These are phyloP conservation scores for Apiospora koreana DNA, from an alignment of 2,329 filamentous ascomycete species.

Conservation along the genomic window DNA sequence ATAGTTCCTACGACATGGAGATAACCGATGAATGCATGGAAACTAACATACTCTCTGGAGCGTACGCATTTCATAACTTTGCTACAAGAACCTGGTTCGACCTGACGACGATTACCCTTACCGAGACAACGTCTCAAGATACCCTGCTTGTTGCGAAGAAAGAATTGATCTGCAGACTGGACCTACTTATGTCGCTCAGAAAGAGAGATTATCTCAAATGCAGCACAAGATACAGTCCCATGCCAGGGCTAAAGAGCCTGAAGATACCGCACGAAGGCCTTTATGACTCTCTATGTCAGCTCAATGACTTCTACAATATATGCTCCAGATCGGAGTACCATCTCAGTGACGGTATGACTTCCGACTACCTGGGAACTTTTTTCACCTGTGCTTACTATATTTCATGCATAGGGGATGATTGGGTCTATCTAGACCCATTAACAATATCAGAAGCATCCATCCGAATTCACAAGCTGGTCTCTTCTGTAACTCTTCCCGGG, in stretches of 20 bases:
- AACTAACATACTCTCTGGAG: neutral
- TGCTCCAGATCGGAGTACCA: conserved; percentile 1
- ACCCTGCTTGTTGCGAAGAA: no score
- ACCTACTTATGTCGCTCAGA: neutral
- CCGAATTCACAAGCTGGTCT: neutral
- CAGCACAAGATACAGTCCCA: neutral
- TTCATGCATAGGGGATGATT: neutral
- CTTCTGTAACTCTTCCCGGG: neutral
- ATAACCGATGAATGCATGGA: no score
- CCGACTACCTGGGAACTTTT: no score
- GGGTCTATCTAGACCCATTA: conserved; percentile 12
- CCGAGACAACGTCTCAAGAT: neutral
- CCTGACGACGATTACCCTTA: neutral
- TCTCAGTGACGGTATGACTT: neutral
- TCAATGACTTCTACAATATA: no score
- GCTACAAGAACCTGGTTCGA: neutral
- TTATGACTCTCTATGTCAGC: no score
- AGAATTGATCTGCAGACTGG: neutral
- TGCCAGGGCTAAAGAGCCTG: neutral
- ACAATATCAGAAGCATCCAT: conserved; percentile 6
- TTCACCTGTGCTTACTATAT: no score
- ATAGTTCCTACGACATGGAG: no score
- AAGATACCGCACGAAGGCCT: neutral
- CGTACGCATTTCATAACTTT: conserved; percentile 5
- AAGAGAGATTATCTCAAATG: neutral